Conservation (phyloP, 192 early-diverging fungal genomes). For the Powellomyces hirtus region DNA sequence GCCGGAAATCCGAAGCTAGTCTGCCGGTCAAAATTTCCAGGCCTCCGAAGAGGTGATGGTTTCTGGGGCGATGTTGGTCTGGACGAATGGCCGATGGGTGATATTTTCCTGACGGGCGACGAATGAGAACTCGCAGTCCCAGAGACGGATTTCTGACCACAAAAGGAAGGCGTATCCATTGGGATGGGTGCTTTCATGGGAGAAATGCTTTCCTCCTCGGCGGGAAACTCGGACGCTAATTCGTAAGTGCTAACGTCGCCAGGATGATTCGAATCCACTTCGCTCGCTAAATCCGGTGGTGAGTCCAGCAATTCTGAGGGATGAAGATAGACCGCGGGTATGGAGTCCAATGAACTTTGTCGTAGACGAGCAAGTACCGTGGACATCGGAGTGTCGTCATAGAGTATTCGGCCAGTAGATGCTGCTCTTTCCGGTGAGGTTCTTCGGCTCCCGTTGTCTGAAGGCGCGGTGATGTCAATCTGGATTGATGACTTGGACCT, state of each 20-base stretch:
- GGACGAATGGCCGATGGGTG: too few species aligned
- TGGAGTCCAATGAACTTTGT: conserved; percentile 12
- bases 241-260: conserved; percentile 3
- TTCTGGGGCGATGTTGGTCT: too few species aligned
- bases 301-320: background rate
- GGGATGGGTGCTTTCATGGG: background rate
- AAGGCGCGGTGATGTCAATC: too few species aligned
- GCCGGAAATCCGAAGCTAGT: too few species aligned
- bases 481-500: too few species aligned
- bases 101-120: too few species aligned
- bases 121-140: too few species aligned
- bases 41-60: too few species aligned
- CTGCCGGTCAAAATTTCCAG: too few species aligned
- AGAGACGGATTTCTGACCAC: background rate
- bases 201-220: background rate
- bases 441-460: too few species aligned
- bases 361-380: conserved; percentile 6
- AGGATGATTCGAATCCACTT: background rate
- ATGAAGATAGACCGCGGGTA: background rate
- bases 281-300: background rate
- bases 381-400: conserved; percentile 13
- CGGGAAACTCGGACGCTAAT: background rate
- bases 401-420: too few species aligned
- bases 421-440: too few species aligned
- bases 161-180: background rate